Percentiles rank a stretch among this genome's conserved stretches.
These are phyloP conservation scores for Lathyrus aphaca DNA, from an alignment of 306 rosid genomes.

Conservation along the genomic window DNA sequence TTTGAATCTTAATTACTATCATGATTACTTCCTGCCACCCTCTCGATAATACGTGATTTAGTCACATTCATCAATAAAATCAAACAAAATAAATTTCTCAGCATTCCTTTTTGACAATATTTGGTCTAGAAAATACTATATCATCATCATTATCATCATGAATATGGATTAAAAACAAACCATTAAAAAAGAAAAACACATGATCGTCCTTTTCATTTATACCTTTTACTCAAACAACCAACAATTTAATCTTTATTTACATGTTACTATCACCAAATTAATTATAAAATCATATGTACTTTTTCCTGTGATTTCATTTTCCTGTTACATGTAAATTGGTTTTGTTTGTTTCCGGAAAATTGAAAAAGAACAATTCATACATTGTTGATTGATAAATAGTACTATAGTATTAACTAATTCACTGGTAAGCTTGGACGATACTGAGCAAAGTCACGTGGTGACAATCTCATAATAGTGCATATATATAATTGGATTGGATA, in stretches of 20 bases:
- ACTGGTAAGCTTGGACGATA: not conserved
- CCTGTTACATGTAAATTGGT: slow-evolving; percentile 5
- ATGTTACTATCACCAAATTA: slow-evolving; percentile 27
- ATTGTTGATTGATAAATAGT: not conserved
- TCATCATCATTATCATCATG: not conserved
- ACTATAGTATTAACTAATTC: not conserved
- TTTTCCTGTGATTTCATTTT: slow-evolving; percentile 17
- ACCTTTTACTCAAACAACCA: slow-evolving; percentile 18
- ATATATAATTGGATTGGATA: no score
- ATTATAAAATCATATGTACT: slow-evolving; percentile 8
- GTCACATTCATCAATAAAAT: slow-evolving; percentile 33
- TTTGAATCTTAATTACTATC: not conserved
- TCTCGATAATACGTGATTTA: slow-evolving; percentile 15
- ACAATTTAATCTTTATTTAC: not conserved
- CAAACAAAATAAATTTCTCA: not conserved
- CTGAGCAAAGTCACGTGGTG: slow-evolving; percentile 35
- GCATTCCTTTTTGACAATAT: not conserved
- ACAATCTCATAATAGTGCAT: slow-evolving; percentile 20
- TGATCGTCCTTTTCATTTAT: not conserved
- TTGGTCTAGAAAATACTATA: not conserved
- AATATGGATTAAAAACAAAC: not conserved
- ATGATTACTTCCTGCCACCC: not conserved
- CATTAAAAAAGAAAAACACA: not conserved
- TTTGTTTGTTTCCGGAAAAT: slow-evolving; percentile 12
- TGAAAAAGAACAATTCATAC: slow-evolving; percentile 22